These are phyloP conservation scores for Senecio squalidus DNA, from an alignment of 140 eudicot genomes.

Conservation along the genomic window DNA sequence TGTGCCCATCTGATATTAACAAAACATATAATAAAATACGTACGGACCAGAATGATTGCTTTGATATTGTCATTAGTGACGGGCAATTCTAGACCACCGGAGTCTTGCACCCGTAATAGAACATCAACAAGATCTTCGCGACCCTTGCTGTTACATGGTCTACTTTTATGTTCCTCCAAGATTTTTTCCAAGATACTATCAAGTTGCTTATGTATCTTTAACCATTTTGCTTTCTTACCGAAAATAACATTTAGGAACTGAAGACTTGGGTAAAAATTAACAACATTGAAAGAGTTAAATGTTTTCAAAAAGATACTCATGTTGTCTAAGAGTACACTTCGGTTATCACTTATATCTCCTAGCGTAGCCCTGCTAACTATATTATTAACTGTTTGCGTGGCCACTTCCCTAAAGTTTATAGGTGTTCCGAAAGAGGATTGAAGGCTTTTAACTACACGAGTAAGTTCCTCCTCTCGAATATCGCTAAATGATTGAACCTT, in stretches of 20 bases:
- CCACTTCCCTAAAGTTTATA: constrained; percentile 6
- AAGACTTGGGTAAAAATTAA: constrained; percentile 9
- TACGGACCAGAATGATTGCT: constrained; percentile 34
- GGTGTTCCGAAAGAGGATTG: background rate
- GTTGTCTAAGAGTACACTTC: background rate
- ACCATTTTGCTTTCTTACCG: constrained; percentile 11
- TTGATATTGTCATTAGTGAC: constrained; percentile 29
- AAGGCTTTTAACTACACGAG: background rate
- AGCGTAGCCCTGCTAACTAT: constrained; percentile 27
- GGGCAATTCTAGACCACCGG: constrained; percentile 19
- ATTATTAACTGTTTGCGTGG: background rate
- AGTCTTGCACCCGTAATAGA: constrained; percentile 27
- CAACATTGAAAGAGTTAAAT: constrained; percentile 17
- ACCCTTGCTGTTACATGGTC: background rate
- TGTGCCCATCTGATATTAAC: no score
- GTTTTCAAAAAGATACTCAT: background rate
- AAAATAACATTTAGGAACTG: constrained; percentile 8
- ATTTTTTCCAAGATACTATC: constrained; percentile 22
- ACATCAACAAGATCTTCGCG: constrained; percentile 41
- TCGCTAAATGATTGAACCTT: constrained; percentile 14
- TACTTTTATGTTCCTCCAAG: constrained; percentile 13
- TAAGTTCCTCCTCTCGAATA: constrained; percentile 23
- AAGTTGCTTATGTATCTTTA: constrained; percentile 20
- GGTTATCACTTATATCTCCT: constrained; percentile 19
- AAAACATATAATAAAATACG: no score